These are phyloP conservation scores for Pseudozyma sp. DNA, from an alignment of 1,284 basidiomycete species.

Conservation along the genomic window DNA sequence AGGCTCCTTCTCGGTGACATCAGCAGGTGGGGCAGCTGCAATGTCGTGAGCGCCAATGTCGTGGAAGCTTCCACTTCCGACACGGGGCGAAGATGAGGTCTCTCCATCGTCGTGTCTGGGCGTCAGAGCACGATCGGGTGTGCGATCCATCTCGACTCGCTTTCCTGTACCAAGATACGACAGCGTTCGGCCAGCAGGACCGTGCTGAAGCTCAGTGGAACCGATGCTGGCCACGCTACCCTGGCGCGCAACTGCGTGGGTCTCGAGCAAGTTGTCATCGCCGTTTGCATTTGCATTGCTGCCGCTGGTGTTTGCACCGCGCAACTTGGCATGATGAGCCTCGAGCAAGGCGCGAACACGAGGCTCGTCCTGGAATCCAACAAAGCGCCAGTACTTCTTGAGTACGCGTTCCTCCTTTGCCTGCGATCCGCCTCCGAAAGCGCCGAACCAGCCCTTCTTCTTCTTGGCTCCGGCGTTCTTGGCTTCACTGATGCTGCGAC, in stretches of 20 bases:
- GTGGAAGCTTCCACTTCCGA: constrained; percentile 32
- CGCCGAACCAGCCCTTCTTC: constrained; percentile 61
- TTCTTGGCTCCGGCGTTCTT: constrained; percentile 19
- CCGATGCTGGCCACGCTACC: constrained; percentile 40
- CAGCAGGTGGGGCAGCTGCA: constrained; percentile 40
- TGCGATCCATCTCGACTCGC: constrained; percentile 29
- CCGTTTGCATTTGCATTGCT: constrained; percentile 9
- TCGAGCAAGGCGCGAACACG: constrained; percentile 59
- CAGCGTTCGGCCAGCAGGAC: constrained; percentile 45
- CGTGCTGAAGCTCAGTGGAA: constrained; percentile 54
- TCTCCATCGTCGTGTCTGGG: constrained; percentile 44
- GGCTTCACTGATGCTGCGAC: constrained; percentile 17
- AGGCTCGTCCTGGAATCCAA: constrained; percentile 67
- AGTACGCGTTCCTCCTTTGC: constrained; percentile 63
- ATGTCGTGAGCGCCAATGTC: constrained; percentile 35
- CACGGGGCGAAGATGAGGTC: constrained; percentile 30
- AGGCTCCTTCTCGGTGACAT: constrained; percentile 23
- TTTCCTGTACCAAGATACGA: constrained; percentile 46
- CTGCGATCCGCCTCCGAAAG: constrained; percentile 31
- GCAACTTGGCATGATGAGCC: constrained; percentile 54
- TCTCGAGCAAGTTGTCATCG: constrained; percentile 7
- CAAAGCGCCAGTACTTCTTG: constrained; percentile 70
- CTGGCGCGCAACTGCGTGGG: constrained; percentile 24
- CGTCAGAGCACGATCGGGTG: constrained; percentile 46
- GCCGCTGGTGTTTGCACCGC: constrained; percentile 1